Base-by-base conservation (phyloP, 306 rosid genomes). In the Hippophae rhamnoides region DNA sequence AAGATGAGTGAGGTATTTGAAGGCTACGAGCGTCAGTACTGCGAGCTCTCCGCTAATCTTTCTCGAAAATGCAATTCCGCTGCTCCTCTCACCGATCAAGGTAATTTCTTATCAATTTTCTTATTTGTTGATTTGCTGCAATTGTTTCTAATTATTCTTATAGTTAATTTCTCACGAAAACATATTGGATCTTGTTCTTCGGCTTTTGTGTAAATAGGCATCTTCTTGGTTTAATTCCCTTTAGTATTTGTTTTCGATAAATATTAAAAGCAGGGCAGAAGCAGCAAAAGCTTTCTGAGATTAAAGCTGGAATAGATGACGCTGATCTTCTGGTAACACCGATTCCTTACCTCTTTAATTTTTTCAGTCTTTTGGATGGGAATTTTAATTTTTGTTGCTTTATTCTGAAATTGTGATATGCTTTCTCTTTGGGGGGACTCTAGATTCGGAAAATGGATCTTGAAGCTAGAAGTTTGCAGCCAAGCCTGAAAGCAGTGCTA, bases 361-460 rank as follows among this genome's bases (percentile, higher is more conserved):
- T 12, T 26, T 27, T 67, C 46, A 8, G 9, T 6, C 41, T 23
- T 45, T 53, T 26, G 3, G 52, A 57, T 14, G 66, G 43, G 5
- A 31, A 31, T 31, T 31, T 31, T 31, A 31, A 56, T 9, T 50
- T 7, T n/a, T 27, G 43, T 56, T 68, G 18, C 6, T 11, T 47
- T 53, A 43, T 52, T 66, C 47, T 47, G 52, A 14, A 23, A 56
- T 65, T 13, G 62, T 9, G 57, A 57, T 68, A 52, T 59, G 13
- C 18, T 10, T 13, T 5, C 13, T 54, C 12, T 56, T 23, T n/a
- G 43, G 9, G 40, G 52, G 5, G 38, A 45, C 56, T 43, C 10
- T 61, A 88, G 96, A 88, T 88, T 70, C 79, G 96, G 74, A 88
- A 88, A 74, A 88, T 88, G 96, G 96, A 88, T 70, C 85, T 88